These are phyloP conservation scores for Fraxinus sp. DNA, from an alignment of 305 asterid species.

Conservation along the genomic window DNA sequence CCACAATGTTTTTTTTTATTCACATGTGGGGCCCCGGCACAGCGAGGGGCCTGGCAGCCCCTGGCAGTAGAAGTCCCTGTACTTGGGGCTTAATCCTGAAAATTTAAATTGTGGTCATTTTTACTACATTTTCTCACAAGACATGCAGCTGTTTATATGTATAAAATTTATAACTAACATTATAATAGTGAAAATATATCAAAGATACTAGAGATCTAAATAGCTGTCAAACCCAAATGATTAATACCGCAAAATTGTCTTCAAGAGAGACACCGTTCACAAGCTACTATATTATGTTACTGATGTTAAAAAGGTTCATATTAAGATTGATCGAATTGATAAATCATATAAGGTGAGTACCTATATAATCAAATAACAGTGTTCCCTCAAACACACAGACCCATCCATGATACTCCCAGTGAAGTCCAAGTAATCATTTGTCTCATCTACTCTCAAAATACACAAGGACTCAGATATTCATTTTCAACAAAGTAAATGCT, in stretches of 20 bases:
- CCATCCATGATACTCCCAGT: background rate
- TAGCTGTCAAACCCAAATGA: background rate
- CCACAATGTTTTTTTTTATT: too few relatives aligned
- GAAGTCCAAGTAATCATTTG: background rate
- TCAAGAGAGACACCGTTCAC: background rate
- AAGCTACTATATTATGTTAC: background rate
- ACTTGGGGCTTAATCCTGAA: too few relatives aligned
- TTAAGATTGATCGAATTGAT: background rate
- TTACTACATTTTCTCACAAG: background rate
- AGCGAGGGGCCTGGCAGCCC: too few relatives aligned
- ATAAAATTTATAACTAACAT: background rate
- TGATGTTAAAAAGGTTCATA: background rate
- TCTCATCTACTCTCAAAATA: background rate
- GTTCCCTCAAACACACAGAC: background rate
- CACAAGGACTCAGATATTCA: background rate
- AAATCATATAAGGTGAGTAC: background rate
- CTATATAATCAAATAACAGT: background rate
- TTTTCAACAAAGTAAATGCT: background rate
- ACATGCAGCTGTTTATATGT: background rate
- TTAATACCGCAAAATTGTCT: background rate
- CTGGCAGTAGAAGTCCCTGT: too few relatives aligned
- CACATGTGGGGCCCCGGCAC: too few relatives aligned
- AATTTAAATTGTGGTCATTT: background rate
- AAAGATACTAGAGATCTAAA: background rate
- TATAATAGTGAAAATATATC: background rate